These are phyloP conservation scores for Colletotrichum sp. DNA, from an alignment of 2,329 filamentous ascomycete species.

Conservation along the genomic window DNA sequence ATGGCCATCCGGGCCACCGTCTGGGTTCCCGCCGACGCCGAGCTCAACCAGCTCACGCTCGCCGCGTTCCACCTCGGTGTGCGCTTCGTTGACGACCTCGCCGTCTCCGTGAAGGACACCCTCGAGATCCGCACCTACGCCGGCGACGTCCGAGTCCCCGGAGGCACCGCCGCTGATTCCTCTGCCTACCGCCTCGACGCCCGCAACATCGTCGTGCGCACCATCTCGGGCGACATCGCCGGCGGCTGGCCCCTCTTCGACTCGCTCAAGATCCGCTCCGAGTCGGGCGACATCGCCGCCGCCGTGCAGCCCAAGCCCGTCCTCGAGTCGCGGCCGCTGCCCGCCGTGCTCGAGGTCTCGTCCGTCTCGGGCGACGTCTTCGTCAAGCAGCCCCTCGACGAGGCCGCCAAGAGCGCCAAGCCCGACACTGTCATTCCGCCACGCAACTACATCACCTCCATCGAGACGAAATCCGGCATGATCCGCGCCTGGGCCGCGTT, in stretches of 20 bases:
- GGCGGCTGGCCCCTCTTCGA: slow-evolving; percentile 60
- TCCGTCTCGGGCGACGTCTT: slow-evolving; percentile 49
- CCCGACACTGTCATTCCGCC: slow-evolving; percentile 38
- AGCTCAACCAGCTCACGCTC: slow-evolving; percentile 42
- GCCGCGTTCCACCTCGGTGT: slow-evolving; percentile 44
- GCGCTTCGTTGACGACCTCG: slow-evolving; percentile 43
- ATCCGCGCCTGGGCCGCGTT: slow-evolving; percentile 47
- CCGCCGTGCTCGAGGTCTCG: slow-evolving; percentile 45
- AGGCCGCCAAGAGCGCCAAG: slow-evolving; percentile 22
- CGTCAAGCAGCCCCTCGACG: slow-evolving; percentile 44
- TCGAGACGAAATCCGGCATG: slow-evolving; percentile 49
- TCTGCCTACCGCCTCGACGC: slow-evolving; percentile 46
- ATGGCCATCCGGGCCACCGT: slow-evolving; percentile 53
- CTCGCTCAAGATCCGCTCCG: slow-evolving; percentile 47
- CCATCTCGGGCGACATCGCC: slow-evolving; percentile 47
- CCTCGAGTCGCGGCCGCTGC: slow-evolving; percentile 35
- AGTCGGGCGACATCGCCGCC: slow-evolving; percentile 47
- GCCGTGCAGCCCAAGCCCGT: slow-evolving; percentile 46
- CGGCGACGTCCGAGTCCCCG: slow-evolving; percentile 43
- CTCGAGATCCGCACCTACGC: slow-evolving; percentile 38
- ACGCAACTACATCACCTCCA: slow-evolving; percentile 51
- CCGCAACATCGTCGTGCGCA: slow-evolving; percentile 44
- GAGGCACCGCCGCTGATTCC: slow-evolving; percentile 15
- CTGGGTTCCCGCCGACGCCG: slow-evolving; percentile 46
- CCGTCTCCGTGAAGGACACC: slow-evolving; percentile 33